A percentile compares a stretch with the other conserved stretches of the same genome.
Conservation (phyloP, 495 filamentous ascomycete species). For the Penicillium riverlandense region DNA sequence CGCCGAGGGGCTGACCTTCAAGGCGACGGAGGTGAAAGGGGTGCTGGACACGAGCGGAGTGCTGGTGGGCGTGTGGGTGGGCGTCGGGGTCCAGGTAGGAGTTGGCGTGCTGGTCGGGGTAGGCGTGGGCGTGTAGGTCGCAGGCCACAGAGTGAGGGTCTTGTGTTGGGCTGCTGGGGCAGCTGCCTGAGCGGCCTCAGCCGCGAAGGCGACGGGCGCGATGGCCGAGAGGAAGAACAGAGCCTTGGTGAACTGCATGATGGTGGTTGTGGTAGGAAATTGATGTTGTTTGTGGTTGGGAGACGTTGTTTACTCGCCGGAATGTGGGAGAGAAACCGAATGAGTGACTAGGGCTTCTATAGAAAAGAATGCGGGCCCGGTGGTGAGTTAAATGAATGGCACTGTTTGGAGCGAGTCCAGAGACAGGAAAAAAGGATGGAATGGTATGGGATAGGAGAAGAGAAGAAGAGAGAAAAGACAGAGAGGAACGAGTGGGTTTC, state of each 20-base stretch:
- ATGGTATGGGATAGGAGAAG: too few species aligned
- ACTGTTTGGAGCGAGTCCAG: too few species aligned
- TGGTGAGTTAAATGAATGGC: too few species aligned
- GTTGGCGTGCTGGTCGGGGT: conserved; percentile 15
- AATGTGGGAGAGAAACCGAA: too few species aligned
- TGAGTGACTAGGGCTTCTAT: too few species aligned
- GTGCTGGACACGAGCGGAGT: conserved; percentile 11
- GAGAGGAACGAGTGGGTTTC: too few species aligned
- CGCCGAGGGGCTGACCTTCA: conserved; percentile 6
- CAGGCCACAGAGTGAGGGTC: conserved; percentile 28
- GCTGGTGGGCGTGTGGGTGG: conserved; percentile 13
- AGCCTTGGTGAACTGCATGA: conserved; percentile 32
- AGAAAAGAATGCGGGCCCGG: too few species aligned
- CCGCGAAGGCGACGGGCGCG: conserved; percentile 25
- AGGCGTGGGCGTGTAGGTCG: conserved; percentile 20
- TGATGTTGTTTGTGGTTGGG: neutral
- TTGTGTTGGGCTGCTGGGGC: conserved; percentile 11
- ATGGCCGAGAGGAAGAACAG: conserved; percentile 25
- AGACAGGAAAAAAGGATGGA: too few species aligned
- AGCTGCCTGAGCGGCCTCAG: conserved; percentile 9
- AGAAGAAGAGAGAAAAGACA: too few species aligned
- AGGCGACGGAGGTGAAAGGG: conserved; percentile 12
- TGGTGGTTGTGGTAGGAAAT: conserved; percentile 2
- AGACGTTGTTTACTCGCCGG: too few species aligned
- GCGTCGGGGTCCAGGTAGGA: conserved; percentile 13